Percentiles rank a stretch among this genome's conserved stretches.
phyloP scores from a whole-genome alignment of 441 rosid species.

The Croton setiger region DNA sequence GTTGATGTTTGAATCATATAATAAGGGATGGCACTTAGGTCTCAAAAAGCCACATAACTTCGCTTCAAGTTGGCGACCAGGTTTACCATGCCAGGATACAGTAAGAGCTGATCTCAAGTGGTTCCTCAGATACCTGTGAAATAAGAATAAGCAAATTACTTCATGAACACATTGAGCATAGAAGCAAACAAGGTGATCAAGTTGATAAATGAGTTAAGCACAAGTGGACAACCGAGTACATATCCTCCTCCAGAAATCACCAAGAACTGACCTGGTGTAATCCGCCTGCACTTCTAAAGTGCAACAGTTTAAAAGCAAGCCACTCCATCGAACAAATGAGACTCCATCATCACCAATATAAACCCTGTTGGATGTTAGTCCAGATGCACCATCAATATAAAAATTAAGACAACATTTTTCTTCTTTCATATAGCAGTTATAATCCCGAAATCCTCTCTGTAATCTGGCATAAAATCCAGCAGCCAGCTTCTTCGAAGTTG shows the following conservation, averaged over 20 bases:
- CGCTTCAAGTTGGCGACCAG: slow-evolving; percentile 34
- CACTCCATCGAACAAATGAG: slow-evolving; percentile 75
- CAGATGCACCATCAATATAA: slow-evolving; percentile 34
- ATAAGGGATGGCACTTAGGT: slow-evolving; percentile 79
- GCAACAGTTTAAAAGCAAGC: slow-evolving; percentile 64
- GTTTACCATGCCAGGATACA: slow-evolving; percentile 58
- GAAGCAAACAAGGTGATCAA: background rate
- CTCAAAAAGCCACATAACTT: slow-evolving; percentile 57
- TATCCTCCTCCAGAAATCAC: slow-evolving; percentile 2
- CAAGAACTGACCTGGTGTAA: slow-evolving; percentile 61
- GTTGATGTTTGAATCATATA: slow-evolving; percentile 79
- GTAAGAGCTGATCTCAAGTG: slow-evolving; percentile 66
- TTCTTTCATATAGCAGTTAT: slow-evolving; percentile 80
- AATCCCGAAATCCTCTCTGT: slow-evolving; percentile 59
- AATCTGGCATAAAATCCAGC: slow-evolving; percentile 47
- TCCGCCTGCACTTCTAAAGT: slow-evolving; percentile 87
- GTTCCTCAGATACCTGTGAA: slow-evolving; percentile 62
- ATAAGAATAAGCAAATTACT: slow-evolving; percentile 7
- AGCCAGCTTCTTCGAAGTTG: slow-evolving; percentile 78
- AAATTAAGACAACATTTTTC: slow-evolving; percentile 67
- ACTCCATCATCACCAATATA: slow-evolving; percentile 53
- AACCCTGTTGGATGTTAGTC: slow-evolving; percentile 36
- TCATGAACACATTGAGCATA: slow-evolving; percentile 11
- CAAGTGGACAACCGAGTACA: background rate
- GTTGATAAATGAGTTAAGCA: background rate